phyloP scores from a whole-genome alignment of 805 yeast genomes.

The Candida ovalis region DNA sequence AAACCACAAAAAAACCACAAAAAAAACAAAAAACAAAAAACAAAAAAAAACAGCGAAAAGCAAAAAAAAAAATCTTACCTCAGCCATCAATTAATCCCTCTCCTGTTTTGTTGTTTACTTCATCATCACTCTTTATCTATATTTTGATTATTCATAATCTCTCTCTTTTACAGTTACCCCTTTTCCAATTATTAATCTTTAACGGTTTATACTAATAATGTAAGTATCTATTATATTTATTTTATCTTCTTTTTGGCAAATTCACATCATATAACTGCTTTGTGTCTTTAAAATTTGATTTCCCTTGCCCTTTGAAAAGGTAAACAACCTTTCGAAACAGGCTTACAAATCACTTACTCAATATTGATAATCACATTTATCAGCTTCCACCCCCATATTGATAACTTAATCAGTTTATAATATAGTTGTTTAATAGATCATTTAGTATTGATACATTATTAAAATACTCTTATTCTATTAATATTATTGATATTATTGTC shows the following conservation, averaged over 20 bases:
- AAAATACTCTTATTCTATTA: background rate
- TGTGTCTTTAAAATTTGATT: background rate
- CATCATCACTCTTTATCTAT: background rate
- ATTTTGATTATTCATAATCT: too few species aligned
- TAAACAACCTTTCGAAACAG: background rate
- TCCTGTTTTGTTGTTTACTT: background rate
- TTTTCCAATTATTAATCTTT: too few species aligned
- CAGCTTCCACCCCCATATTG: background rate
- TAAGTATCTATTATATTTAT: background rate
- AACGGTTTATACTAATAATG: too few species aligned
- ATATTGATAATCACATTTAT: background rate
- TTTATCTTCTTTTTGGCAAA: too few species aligned
- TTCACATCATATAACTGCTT: too few species aligned
- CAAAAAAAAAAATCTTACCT: background rate
- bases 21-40: background rate
- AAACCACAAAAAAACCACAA: background rate
- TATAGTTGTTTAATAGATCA: too few species aligned
- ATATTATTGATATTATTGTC: background rate
- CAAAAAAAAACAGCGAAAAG: background rate
- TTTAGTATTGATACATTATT: too few species aligned
- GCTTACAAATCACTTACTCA: slow-evolving; percentile 1
- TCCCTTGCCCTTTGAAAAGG: background rate
- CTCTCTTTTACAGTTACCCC: too few species aligned
- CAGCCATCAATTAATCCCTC: background rate
- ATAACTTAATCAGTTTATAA: too few species aligned